Percentiles rank a stretch among this genome's conserved stretches.
Conservation (phyloP, 768 basidiomycete species). For the Fistulinella prunicolor region DNA sequence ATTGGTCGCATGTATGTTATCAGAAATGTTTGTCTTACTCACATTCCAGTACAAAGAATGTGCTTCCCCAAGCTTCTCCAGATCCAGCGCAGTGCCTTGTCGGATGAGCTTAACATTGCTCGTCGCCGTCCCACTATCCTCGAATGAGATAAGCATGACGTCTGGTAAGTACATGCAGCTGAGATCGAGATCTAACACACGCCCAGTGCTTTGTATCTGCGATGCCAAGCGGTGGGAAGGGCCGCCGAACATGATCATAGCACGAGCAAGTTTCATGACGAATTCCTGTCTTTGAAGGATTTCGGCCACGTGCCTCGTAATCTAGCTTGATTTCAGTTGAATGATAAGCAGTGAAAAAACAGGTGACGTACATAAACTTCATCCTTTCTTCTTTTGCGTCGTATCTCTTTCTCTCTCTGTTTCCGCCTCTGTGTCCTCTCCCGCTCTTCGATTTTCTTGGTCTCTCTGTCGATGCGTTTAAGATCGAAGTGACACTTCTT, state of each 20-base stretch:
- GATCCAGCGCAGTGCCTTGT: slow-evolving; percentile 66
- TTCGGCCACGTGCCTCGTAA: slow-evolving; percentile 79
- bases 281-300: slow-evolving; percentile 82
- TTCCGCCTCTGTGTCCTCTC: slow-evolving; percentile 30
- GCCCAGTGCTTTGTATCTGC: slow-evolving; percentile 76
- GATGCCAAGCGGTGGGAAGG: slow-evolving; percentile 83
- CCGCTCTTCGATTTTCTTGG: slow-evolving; percentile 16
- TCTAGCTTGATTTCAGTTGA: slow-evolving; percentile 39
- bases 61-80: slow-evolving; percentile 71
- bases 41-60: slow-evolving; percentile 76
- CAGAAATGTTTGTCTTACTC: slow-evolving; percentile 9
- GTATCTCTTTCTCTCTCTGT: slow-evolving; percentile 35
- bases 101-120: slow-evolving; percentile 78
- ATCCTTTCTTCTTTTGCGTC: slow-evolving; percentile 48
- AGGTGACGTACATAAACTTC: slow-evolving; percentile 68
- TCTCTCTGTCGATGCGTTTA: slow-evolving; percentile 28
- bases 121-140: slow-evolving; percentile 76
- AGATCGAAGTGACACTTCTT: slow-evolving; percentile 30
- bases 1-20: background rate
- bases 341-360: background rate
- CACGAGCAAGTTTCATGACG: slow-evolving; percentile 76
- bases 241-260: slow-evolving; percentile 89
- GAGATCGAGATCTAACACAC: slow-evolving; percentile 71
- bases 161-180: slow-evolving; percentile 75
- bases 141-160: slow-evolving; percentile 78